Base-by-base conservation (phyloP, 495 filamentous ascomycete genomes). In the Xylaria sp. region DNA sequence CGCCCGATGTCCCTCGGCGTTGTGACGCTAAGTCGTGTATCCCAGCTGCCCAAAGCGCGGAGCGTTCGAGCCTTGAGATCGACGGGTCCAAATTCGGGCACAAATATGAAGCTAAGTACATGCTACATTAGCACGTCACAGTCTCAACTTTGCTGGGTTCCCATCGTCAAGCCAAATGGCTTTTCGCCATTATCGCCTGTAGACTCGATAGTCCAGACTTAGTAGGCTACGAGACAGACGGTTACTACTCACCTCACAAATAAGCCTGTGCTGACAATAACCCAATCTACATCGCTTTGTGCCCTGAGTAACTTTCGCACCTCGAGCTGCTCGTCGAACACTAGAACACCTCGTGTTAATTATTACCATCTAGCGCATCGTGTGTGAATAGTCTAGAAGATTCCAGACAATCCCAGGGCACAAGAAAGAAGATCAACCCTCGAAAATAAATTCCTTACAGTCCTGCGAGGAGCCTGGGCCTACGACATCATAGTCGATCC, bases 281-380 rank as follows among this genome's bases (percentile, higher is more conserved):
- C 76, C 90, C 89, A 92, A 43, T 79, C 74, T 6, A 85, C 87
- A 37, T 70, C 62, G 0, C 61, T 65, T 75, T 90, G 86, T 8
- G 73, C 73, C 5, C 86, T 74, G n/a, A 91, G 78, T 44, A 88
- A 41, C 29, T 83, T 77, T 24, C 89, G 78, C 17, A 91, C 88
- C 63, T 83, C 82, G 0, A 90, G 72, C 79, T 91, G 88, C 83
- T 91, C 89, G 66, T 87, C 87, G 67, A 91, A 91, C 24, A 91
- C 57, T 59, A 40, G 17, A 31, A 14, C 0, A 55, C 26, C 31
- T 3, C 12, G 26, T 55, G 52, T 55, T 14, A 55, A 26, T 14
- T 31, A 55, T 17, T 31, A n/a, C 6, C 12, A 55, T 29, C 11
- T 15, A 29, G 12, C 24, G 48, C 8, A 24, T 50, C 24, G 48